Evolutionary conservation across 257 asterid species (phyloP).

Genomic region (Catharanthus roseus): DNA sequence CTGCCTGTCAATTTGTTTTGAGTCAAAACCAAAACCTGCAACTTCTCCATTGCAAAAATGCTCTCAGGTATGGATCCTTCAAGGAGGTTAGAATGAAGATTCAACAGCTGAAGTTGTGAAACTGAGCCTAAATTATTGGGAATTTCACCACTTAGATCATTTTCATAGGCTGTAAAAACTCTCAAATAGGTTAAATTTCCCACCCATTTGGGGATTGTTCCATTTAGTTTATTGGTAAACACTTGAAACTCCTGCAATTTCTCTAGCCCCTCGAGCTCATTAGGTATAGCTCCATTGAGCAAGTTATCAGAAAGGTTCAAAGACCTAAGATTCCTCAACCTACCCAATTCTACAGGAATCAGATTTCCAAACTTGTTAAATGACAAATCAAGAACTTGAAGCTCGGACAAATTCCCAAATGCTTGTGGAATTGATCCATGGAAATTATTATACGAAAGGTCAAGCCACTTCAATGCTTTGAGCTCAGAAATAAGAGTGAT

Average conservation of each 20-base stretch:
- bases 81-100: constrained; percentile 76
- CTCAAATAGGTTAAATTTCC: constrained; percentile 57
- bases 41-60: constrained; percentile 64
- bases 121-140: constrained; percentile 63
- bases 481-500: constrained; percentile 63
- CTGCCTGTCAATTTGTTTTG: constrained; percentile 62
- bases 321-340: constrained; percentile 47
- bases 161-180: constrained; percentile 81
- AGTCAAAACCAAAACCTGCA: constrained; percentile 65
- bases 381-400: constrained; percentile 89
- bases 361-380: constrained; percentile 59
- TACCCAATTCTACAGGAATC: constrained; percentile 59
- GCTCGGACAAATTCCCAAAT: constrained; percentile 55
- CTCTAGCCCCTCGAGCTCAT: constrained; percentile 50
- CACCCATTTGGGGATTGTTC: constrained; percentile 80
- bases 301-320: constrained; percentile 64
- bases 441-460: constrained; percentile 76
- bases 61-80: constrained; percentile 80
- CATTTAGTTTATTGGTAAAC: constrained; percentile 59
- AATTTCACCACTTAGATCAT: constrained; percentile 63
- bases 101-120: constrained; percentile 54
- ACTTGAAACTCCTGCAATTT: constrained; percentile 64
- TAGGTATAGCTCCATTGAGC: constrained; percentile 58
- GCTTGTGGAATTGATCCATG: constrained; percentile 61
- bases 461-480: constrained; percentile 71